Evolutionary conservation across 73 alveolate species (phyloP), one percentile per base, ranked within the genome.

Genomic region (Tetrahymena borealis): DNA sequence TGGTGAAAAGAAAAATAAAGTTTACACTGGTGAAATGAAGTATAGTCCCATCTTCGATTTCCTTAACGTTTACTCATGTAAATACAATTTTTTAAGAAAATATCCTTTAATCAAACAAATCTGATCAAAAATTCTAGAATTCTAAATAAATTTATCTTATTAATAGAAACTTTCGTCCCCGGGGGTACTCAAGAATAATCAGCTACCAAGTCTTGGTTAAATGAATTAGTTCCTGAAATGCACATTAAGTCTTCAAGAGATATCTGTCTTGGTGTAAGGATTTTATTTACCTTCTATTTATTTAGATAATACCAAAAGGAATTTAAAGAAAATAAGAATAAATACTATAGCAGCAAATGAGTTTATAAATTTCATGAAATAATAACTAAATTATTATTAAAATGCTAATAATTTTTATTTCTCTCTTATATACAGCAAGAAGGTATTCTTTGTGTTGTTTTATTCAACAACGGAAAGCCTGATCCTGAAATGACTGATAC

Each of bases 201-300:
- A 15, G 99, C 99, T 1, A 90, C 97, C 40, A 98, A 98, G 93
- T 98, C 99, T 31, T 98, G 99, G 99, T 91, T 98, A 95, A 95
- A 38, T 90, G 91, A 95, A 90, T 37, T 90, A 39, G 97, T 98
- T 43, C 99, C 99, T 13, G 97, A 98, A 95, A 94, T 97, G 78
- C 91, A 95, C 35, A 91, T 94, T 91, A 97, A 96, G 39, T 97
- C 99, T 31, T 99, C 98, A 32, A 96, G 98, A 36, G 98, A 98
- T 93, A 91, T 98, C 35, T 98, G 99, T 94, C 97, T 97, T 41
- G 96, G 90, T 15, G 93, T 92, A 96, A 94, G 96, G 96, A 79
- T 11, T 43, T 9, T 39, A 39, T 43, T 43, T 43, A 43, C 2
- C 2, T 43, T 1, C 1, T 43, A 11, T n/a, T n/a, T n/a, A n/a